These are phyloP conservation scores for Volvox africanus DNA, from an alignment of 139 green algal genomes.

Conservation along the genomic window DNA sequence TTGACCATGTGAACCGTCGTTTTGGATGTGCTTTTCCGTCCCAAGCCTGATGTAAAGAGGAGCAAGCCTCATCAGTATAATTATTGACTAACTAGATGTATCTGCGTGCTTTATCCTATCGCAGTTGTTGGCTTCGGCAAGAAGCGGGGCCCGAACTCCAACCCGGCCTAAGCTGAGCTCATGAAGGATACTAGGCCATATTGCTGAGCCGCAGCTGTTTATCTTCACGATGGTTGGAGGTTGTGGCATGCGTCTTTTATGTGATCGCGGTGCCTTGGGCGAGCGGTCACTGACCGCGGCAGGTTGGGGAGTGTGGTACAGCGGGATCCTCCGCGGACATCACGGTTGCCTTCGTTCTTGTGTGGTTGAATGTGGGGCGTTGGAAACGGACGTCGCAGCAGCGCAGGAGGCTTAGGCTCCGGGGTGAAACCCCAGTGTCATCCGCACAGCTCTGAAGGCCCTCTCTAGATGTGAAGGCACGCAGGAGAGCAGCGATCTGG, in stretches of 20 bases:
- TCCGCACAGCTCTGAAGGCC: too few relatives aligned
- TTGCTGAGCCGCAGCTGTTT: neutral
- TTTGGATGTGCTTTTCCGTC: too few relatives aligned
- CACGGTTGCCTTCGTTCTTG: neutral
- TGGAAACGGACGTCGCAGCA: neutral
- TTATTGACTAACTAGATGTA: neutral
- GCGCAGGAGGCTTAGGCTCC: neutral
- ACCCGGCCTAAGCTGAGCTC: conserved; percentile 34
- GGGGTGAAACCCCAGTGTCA: neutral
- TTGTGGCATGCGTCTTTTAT: neutral
- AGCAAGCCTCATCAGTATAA: too few relatives aligned
- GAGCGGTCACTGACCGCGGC: neutral
- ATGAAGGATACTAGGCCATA: neutral
- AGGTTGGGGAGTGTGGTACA: neutral
- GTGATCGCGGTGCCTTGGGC: neutral
- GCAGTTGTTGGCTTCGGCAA: conserved; percentile 91
- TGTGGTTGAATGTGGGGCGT: neutral
- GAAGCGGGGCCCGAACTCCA: conserved; percentile 88
- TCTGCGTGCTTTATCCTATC: neutral
- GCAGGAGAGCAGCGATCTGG: too few relatives aligned
- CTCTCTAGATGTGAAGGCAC: too few relatives aligned
- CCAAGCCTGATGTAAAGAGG: too few relatives aligned
- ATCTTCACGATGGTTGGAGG: neutral
- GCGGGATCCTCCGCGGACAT: neutral
- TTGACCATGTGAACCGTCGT: too few relatives aligned